Evolutionary conservation across 2,329 filamentous ascomycete genomes (phyloP).

Genomic region (Helicocarpus griseus): DNA sequence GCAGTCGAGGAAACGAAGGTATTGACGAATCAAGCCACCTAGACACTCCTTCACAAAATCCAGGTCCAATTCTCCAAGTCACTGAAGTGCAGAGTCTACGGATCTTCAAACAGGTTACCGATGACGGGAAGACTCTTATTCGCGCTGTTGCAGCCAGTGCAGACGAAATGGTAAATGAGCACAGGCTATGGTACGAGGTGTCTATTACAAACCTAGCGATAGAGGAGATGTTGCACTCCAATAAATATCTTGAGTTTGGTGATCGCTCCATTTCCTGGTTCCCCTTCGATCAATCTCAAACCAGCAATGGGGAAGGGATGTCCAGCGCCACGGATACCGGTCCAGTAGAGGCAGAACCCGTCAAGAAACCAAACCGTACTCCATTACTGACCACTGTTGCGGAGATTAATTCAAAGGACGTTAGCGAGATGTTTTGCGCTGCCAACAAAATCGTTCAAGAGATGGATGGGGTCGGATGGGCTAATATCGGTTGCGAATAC

Average conservation of each 20-base stretch:
- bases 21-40: background rate
- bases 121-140: slow-evolving; percentile 17
- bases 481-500: slow-evolving; percentile 15
- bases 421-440: slow-evolving; percentile 21
- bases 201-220: slow-evolving; percentile 28
- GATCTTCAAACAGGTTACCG: slow-evolving; percentile 14
- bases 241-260: slow-evolving; percentile 25
- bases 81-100: slow-evolving; percentile 33
- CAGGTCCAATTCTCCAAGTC: slow-evolving; percentile 25
- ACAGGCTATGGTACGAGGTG: slow-evolving; percentile 30
- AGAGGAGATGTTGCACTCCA: slow-evolving; percentile 24
- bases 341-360: background rate
- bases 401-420: background rate
- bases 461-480: slow-evolving; percentile 29
- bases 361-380: background rate
- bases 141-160: slow-evolving; percentile 19
- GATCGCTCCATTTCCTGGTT: slow-evolving; percentile 9
- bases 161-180: slow-evolving; percentile 22
- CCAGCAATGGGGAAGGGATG: background rate
- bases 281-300: background rate
- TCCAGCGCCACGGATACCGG: background rate
- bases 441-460: slow-evolving; percentile 25
- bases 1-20: slow-evolving; percentile 7
- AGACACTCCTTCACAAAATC: slow-evolving; percentile 10
- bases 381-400: no score